Conservation (phyloP, 2,329 filamentous ascomycete species). For the Aspergillus vadensis region DNA sequence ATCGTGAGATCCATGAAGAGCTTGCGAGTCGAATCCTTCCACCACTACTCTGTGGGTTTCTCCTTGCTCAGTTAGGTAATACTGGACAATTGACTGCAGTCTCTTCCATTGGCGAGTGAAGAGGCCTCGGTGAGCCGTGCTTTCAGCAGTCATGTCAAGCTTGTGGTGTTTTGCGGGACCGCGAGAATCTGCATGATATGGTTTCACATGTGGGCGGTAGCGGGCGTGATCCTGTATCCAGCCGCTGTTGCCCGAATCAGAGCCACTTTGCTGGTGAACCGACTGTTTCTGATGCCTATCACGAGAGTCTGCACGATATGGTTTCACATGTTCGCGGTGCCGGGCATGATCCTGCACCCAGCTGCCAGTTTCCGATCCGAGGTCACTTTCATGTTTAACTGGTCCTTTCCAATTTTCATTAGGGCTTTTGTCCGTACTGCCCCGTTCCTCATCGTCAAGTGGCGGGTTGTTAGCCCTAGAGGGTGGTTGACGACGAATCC, state of each 20-base stretch:
- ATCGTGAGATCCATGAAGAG: background rate
- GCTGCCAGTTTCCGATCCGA: background rate
- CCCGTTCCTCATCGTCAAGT: background rate
- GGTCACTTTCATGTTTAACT: background rate
- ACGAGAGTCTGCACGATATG: background rate
- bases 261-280: background rate
- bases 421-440: background rate
- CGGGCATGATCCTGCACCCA: background rate
- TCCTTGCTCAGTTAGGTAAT: background rate
- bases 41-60: background rate
- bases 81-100: background rate
- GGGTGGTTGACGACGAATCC: background rate
- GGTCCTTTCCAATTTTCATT: background rate
- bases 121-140: background rate
- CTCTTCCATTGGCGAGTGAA: background rate
- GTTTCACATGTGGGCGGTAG: background rate
- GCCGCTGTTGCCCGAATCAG: background rate
- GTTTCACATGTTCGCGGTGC: background rate
- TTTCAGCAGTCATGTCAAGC: background rate
- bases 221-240: background rate
- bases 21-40: background rate
- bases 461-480: background rate
- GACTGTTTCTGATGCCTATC: background rate
- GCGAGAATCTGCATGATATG: background rate
- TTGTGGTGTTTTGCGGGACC: background rate